phyloP scores from a whole-genome alignment of 2,329 filamentous ascomycete species.

The Nemania abortiva region DNA sequence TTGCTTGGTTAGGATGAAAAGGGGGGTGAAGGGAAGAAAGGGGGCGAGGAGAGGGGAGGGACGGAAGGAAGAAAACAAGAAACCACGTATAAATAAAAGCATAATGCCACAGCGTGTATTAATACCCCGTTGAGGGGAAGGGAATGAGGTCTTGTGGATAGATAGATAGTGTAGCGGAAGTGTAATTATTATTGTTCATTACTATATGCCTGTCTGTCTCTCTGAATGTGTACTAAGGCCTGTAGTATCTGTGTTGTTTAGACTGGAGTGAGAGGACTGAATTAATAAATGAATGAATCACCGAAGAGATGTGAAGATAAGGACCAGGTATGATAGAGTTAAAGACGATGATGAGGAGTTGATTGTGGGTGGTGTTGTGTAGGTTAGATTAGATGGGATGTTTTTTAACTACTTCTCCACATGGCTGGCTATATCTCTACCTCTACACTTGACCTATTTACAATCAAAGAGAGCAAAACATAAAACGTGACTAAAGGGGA shows the following conservation, averaged over 20 bases:
- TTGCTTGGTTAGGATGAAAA: constrained; percentile 1
- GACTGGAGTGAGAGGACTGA: not conserved
- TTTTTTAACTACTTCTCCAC: too few species aligned
- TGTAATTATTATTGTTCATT: constrained; percentile 17
- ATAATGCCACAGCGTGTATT: constrained; percentile 3
- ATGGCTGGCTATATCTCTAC: too few species aligned
- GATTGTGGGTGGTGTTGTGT: too few species aligned
- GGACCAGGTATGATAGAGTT: too few species aligned
- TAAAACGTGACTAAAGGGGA: too few species aligned
- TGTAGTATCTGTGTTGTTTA: not conserved
- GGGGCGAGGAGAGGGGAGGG: not conserved
- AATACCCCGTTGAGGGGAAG: not conserved
- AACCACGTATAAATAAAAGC: not conserved
- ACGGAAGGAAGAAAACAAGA: too few species aligned
- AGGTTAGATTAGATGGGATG: too few species aligned
- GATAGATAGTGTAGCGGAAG: constrained; percentile 5
- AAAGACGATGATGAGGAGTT: too few species aligned
- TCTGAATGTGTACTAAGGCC: not conserved
- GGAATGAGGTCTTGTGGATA: constrained; percentile 8
- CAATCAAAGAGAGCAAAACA: too few species aligned
- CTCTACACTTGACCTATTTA: too few species aligned
- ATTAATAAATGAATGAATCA: too few species aligned
- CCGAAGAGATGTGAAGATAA: too few species aligned
- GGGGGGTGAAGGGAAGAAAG: not conserved
- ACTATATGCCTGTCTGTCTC: not conserved